Percentiles rank a stretch among this genome's conserved stretches.
Evolutionary conservation across 768 basidiomycete species (phyloP).

Genomic region (Tephrocybe rancida): DNA sequence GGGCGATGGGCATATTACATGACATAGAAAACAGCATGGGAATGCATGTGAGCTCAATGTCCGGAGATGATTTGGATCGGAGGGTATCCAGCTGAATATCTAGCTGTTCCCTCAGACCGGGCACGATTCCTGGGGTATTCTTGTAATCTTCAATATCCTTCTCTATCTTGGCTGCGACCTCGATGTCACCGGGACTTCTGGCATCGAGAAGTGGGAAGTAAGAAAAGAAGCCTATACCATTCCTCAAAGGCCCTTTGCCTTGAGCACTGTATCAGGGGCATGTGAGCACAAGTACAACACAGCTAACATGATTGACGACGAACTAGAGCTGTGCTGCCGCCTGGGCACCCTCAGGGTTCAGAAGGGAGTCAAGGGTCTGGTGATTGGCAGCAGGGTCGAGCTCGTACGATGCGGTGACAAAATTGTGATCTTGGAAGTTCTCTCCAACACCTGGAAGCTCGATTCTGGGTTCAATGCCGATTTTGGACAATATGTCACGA

Average conservation of each 20-base stretch:
- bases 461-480: neutral
- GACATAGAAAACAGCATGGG: slow-evolving; percentile 16
- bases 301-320: neutral
- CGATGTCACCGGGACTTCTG: slow-evolving; percentile 16
- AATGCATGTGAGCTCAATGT: slow-evolving; percentile 27
- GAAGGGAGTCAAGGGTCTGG: slow-evolving; percentile 9
- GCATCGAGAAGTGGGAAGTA: slow-evolving; percentile 27
- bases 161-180: slow-evolving; percentile 21
- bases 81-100: slow-evolving; percentile 35
- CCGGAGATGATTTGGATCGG: slow-evolving; percentile 25
- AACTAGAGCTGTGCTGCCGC: slow-evolving; percentile 8
- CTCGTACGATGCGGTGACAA: slow-evolving; percentile 9
- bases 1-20: too few relatives aligned
- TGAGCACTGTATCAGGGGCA: too few relatives aligned
- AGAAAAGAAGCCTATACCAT: slow-evolving; percentile 16
- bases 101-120: slow-evolving; percentile 42
- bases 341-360: slow-evolving; percentile 3
- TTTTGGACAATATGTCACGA: neutral
- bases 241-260: too few relatives aligned
- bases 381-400: slow-evolving; percentile 3
- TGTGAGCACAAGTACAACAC: slow-evolving; percentile 13
- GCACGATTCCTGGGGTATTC: slow-evolving; percentile 22
- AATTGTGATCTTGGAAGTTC: slow-evolving; percentile 19
- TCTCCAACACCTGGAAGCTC: slow-evolving; percentile 21
- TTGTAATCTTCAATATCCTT: slow-evolving; percentile 25